A percentile compares a stretch with the other conserved stretches of the same genome.
Conservation (phyloP, 208 protist genomes). For the Trypanosoma rangeli region DNA sequence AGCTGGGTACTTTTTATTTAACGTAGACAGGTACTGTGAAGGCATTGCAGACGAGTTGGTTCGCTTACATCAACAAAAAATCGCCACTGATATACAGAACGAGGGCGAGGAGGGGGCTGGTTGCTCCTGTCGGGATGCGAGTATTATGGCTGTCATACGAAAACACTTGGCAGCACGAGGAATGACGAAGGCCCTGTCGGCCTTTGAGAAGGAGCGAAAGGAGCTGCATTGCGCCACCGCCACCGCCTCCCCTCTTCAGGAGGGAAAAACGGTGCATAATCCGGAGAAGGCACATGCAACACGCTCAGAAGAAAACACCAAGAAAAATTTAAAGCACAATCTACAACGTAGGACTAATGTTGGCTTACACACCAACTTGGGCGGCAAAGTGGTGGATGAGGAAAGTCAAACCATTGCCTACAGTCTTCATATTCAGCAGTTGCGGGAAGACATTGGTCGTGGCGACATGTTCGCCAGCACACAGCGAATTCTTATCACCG, state of each 20-base stretch:
- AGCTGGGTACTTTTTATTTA: constrained; percentile 32
- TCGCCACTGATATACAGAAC: background rate
- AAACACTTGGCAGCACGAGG: constrained; percentile 54
- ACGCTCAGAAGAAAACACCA: background rate
- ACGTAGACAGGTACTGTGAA: constrained; percentile 30
- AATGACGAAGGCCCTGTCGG: constrained; percentile 36
- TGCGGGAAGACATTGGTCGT: constrained; percentile 24
- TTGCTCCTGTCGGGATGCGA: constrained; percentile 38
- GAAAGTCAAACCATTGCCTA: constrained; percentile 7
- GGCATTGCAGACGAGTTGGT: constrained; percentile 26
- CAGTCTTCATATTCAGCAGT: constrained; percentile 22
- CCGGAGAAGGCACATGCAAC: background rate
- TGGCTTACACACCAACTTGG: background rate
- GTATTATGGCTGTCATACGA: constrained; percentile 42
- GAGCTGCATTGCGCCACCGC: constrained; percentile 21
- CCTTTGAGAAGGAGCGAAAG: constrained; percentile 45
- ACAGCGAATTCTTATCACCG: constrained; percentile 16
- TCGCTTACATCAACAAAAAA: constrained; percentile 2
- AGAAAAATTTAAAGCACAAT: background rate
- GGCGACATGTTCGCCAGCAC: constrained; percentile 20
- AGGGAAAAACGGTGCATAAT: constrained; percentile 13
- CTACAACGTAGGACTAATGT: background rate
- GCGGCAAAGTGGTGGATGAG: background rate
- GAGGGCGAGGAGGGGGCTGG: constrained; percentile 6
- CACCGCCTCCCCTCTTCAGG: background rate